Conservation (phyloP, 2,329 filamentous ascomycete genomes). For the Arthroderma sp. region DNA sequence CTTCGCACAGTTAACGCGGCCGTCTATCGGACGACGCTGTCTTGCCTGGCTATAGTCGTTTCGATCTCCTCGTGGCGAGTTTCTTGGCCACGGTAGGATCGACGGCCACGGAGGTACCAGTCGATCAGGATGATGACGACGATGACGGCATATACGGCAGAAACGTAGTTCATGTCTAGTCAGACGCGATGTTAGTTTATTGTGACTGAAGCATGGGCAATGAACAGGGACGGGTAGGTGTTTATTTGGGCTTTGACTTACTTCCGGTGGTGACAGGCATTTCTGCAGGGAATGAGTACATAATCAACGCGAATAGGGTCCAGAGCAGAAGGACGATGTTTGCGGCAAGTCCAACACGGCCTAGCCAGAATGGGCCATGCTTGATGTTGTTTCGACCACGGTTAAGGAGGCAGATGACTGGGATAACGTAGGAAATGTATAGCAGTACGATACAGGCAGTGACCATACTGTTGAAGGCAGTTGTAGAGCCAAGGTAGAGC, state of each 20-base stretch:
- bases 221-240: background rate
- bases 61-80: constrained; percentile 14
- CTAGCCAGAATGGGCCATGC: constrained; percentile 38
- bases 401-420: constrained; percentile 33
- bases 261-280: constrained; percentile 23
- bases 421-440: constrained; percentile 35
- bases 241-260: constrained; percentile 14
- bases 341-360: constrained; percentile 28
- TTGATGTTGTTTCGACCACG: constrained; percentile 32
- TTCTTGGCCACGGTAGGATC: constrained; percentile 18
- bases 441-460: constrained; percentile 36
- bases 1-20: too few species aligned
- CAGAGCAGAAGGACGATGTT: constrained; percentile 34
- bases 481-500: constrained; percentile 32
- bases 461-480: constrained; percentile 31
- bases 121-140: constrained; percentile 23
- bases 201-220: background rate
- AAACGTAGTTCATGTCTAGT: constrained; percentile 32
- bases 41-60: background rate
- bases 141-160: constrained; percentile 24
- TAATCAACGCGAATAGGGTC: constrained; percentile 36
- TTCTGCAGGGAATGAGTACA: constrained; percentile 31
- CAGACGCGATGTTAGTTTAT: background rate
- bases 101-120: constrained; percentile 22
- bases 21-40: constrained; percentile 3